These are phyloP conservation scores for Ambrosiella beaveri DNA, from an alignment of 2,329 filamentous ascomycete species.

Conservation along the genomic window DNA sequence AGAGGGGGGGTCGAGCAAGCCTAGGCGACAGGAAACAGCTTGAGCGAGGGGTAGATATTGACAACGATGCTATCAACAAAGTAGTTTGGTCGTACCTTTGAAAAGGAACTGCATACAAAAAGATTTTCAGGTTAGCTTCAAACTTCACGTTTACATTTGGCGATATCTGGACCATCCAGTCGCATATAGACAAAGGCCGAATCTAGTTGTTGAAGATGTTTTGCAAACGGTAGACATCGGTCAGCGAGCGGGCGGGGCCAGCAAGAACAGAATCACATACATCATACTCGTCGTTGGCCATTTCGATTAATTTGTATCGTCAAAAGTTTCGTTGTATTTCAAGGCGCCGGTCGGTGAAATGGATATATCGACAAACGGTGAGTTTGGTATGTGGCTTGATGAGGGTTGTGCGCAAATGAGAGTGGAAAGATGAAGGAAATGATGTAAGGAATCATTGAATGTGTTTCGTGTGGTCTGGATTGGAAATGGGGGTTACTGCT, in stretches of 20 bases:
- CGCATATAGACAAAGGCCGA: too few relatives aligned
- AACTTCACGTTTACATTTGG: background rate
- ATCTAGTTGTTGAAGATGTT: too few relatives aligned
- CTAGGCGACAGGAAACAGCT: conserved; percentile 9
- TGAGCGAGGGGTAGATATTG: conserved; percentile 9
- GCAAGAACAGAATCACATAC: conserved; percentile 30
- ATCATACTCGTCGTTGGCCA: conserved; percentile 99
- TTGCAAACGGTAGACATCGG: background rate
- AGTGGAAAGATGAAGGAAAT: conserved; percentile 8
- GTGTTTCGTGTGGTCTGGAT: conserved; percentile 2
- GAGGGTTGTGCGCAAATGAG: conserved; percentile 1
- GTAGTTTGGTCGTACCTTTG: conserved; percentile 51
- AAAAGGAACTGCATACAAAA: conserved; percentile 65
- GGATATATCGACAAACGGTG: background rate
- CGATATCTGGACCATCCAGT: too few relatives aligned
- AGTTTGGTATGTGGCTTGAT: background rate
- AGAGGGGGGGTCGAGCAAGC: conserved; percentile 17
- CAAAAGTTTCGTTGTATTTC: conserved; percentile 8
- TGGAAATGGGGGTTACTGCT: conserved; percentile 2
- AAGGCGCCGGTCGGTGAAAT: background rate
- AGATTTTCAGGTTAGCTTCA: conserved; percentile 3
- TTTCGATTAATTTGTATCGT: conserved; percentile 29
- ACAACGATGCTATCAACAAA: background rate
- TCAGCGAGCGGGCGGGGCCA: conserved; percentile 17
- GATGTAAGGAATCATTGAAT: conserved; percentile 9